phyloP scores from a whole-genome alignment of 306 rosid genomes.

The Dryas drummondii region DNA sequence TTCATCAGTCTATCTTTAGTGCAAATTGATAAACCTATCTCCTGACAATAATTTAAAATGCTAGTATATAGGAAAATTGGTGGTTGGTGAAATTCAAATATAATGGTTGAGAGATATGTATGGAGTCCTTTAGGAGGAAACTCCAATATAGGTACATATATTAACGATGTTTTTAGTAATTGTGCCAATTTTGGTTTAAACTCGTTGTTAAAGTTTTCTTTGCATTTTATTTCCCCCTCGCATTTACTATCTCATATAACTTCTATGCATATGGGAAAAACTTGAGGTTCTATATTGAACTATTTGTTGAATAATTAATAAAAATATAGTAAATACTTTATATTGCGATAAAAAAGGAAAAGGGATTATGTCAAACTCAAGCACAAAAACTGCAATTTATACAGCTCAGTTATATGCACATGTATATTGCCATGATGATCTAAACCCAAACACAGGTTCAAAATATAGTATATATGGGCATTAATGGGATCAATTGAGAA shows the following conservation, averaged over 20 bases:
- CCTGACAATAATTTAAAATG: slow-evolving; percentile 5
- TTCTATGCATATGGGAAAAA: background rate
- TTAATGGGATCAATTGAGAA: background rate
- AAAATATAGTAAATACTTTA: background rate
- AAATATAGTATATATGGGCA: background rate
- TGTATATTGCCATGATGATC: background rate
- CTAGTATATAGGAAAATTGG: slow-evolving; percentile 20
- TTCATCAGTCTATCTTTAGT: slow-evolving; percentile 3
- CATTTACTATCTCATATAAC: no score
- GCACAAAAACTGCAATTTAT: background rate
- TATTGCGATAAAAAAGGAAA: background rate
- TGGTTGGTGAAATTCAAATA: slow-evolving; percentile 21
- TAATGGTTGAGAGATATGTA: background rate
- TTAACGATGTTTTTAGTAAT: slow-evolving; percentile 11
- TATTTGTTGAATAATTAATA: background rate
- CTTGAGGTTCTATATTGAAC: background rate
- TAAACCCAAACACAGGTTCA: background rate
- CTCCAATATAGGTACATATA: slow-evolving; percentile 17
- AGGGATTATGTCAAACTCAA: background rate
- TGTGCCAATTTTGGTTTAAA: slow-evolving; percentile 3
- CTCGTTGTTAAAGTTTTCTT: slow-evolving; percentile 2
- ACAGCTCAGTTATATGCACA: background rate
- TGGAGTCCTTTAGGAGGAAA: slow-evolving; percentile 14
- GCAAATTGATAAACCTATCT: background rate
- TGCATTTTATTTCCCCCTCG: background rate